Evolutionary conservation across 495 filamentous ascomycete genomes (phyloP).

Genomic region (Penicillium atrosanguineum): DNA sequence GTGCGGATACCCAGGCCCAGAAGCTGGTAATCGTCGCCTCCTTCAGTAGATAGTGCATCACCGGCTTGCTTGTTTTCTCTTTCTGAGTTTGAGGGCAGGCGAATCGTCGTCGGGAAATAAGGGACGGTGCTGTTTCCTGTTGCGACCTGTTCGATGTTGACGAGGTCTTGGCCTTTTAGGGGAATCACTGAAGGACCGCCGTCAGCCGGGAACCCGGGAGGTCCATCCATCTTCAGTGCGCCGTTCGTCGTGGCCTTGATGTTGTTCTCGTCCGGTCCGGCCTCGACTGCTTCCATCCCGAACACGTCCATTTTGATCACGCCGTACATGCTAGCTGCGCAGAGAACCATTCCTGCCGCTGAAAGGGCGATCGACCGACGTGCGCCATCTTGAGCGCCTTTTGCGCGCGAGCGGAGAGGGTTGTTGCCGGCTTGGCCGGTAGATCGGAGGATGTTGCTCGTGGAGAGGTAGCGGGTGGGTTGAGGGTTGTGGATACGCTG

Average conservation of each 20-base stretch:
- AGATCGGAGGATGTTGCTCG: slow-evolving; percentile 25
- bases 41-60: slow-evolving; percentile 28
- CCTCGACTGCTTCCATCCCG: slow-evolving; percentile 26
- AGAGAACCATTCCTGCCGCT: slow-evolving; percentile 33
- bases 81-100: slow-evolving; percentile 49
- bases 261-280: slow-evolving; percentile 5
- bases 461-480: slow-evolving; percentile 26
- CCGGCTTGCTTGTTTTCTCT: slow-evolving; percentile 37
- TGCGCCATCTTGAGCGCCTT: slow-evolving; percentile 22
- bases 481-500: slow-evolving; percentile 19
- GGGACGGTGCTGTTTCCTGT: slow-evolving; percentile 85
- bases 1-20: slow-evolving; percentile 84
- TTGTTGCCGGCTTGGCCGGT: slow-evolving; percentile 21
- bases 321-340: slow-evolving; percentile 37
- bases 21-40: slow-evolving; percentile 73
- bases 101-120: slow-evolving; percentile 71
- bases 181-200: slow-evolving; percentile 38
- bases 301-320: slow-evolving; percentile 41
- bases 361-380: slow-evolving; percentile 36
- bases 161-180: slow-evolving; percentile 48
- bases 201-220: slow-evolving; percentile 33
- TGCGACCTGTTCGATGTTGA: slow-evolving; percentile 59
- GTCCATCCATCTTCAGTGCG: slow-evolving; percentile 40
- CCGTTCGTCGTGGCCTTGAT: slow-evolving; percentile 7
- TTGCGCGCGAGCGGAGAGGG: slow-evolving; percentile 28